Evolutionary conservation across 805 yeast genomes (phyloP).

Genomic region (Millerozyma acaciae): DNA sequence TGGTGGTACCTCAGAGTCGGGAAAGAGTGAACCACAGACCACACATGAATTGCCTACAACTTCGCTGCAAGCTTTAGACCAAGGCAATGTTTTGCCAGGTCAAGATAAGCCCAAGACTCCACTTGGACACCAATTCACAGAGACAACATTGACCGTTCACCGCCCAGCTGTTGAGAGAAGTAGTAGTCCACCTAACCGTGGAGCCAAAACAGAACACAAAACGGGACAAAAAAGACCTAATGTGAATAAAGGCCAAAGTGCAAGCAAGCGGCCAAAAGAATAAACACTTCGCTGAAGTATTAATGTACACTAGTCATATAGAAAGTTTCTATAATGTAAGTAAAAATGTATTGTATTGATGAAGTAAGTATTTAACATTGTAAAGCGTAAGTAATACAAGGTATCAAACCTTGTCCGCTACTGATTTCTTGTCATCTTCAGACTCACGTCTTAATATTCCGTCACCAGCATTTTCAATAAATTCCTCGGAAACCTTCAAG

Average conservation of each 20-base stretch:
- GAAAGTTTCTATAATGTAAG: too few relatives aligned
- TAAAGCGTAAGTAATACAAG: background rate
- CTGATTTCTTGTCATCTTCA: constrained; percentile 1
- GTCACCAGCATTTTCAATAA: constrained; percentile 8
- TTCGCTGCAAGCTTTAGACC: background rate
- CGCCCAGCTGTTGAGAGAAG: constrained; percentile 20
- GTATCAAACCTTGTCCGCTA: background rate
- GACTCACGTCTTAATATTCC: background rate
- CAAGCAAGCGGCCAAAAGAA: constrained; percentile 18
- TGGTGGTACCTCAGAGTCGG: constrained; percentile 1
- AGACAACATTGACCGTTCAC: constrained; percentile 29
- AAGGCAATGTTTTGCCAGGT: background rate
- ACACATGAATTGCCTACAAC: too few relatives aligned
- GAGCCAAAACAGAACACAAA: constrained; percentile 1
- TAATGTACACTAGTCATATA: too few relatives aligned
- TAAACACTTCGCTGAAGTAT: constrained; percentile 3
- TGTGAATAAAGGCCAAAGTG: constrained; percentile 6
- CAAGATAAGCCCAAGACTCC: constrained; percentile 7
- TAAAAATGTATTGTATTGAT: too few relatives aligned
- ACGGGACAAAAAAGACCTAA: constrained; percentile 15
- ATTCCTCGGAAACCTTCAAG: constrained; percentile 9
- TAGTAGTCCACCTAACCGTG: constrained; percentile 6
- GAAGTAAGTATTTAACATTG: background rate
- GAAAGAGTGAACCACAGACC: too few relatives aligned
- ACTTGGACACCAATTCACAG: constrained; percentile 21